Base-by-base conservation (phyloP, 768 basidiomycete species). In the Russula sp. region DNA sequence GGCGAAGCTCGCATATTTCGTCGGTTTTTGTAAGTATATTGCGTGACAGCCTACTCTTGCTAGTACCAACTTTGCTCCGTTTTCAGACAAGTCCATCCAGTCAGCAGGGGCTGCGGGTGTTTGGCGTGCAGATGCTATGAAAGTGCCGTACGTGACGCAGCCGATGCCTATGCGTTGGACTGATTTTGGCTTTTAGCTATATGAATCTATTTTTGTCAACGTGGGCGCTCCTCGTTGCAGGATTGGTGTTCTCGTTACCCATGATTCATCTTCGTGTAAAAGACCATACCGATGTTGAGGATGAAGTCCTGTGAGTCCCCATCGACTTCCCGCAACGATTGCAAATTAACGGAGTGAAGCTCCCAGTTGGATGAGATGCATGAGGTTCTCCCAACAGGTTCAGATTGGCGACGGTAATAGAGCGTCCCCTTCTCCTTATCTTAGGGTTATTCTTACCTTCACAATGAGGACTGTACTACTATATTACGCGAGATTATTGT, bases 181-280 rank as follows among this genome's bases (percentile, higher is more conserved):
- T 67, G 32, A 65, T 57, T 7, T 55, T 18, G 11, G n/a, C 52
- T 63, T 10, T 35, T 66, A 76, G 74, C 32, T 90, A 79, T 72
- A 84, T 87, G 82, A 86, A 80, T 67, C 78, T 90, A 38, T 87
- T 90, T 68, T 68, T 85, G 61, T 86, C 86, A 20, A 88, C 88
- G 0, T 90, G 88, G 87, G 77, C 75, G n/a, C 75, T 90, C 34
- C 81, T 88, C 48, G 80, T 81, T 39, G 81, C 77, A 0, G 87
- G 87, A 5, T 76, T 89, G 18, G 38, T 83, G 49, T 86, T 81
- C 63, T 82, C 85, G n/a, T 72, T 88, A 38, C 87, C 86, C 8
- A 88, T 89, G 88, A 82, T 90, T 38, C 76, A 87, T 67, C 73
- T 82, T 56, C 85, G 87, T 39, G 84, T 89, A 66, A 84, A 79